Base-by-base conservation (phyloP, 208 protist genomes). In the Leishmania braziliensis region DNA sequence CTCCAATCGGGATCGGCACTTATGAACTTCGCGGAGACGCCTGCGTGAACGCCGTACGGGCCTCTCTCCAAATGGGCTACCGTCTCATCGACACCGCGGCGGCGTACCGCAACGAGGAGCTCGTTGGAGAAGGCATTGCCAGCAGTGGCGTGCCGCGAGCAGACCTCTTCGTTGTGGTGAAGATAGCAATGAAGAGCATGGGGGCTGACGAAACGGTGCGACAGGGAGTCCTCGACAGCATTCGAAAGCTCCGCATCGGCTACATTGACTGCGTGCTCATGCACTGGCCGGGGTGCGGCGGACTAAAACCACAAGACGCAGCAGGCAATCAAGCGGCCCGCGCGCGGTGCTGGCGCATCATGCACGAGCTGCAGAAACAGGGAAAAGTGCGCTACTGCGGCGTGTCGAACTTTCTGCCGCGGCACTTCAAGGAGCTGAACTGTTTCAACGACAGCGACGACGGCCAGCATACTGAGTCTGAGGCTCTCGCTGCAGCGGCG, bases 61-160 rank as follows among this genome's bases (percentile, higher is more conserved):
- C 69, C 0, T 93, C 92, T 12, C 83, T 98, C 50, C 81, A 85
- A 63, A 73, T 89, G 36, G 95, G 95, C 58, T 96, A 92, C 79
- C 93, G 95, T 18, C 90, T 95, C 5, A 85, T 98, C 70, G 95
- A 98, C 86, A 98, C 95, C 18, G 95, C 93, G 0, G 90, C 93
- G 1, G 89, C 73, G 6, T 98, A 98, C 80, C 85, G 82, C 50
- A 98, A 98, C 71, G 93, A 96, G 70, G 88, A 89, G 14, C 73
- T 86, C 20, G 95, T 97, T 33, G 95, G 90, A 5, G 81, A 83
- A 29, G 95, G 84, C 65, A 95, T 96, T 50, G 29, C 16, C 18
- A 85, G 66, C 56, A 95, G 92, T 72, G 92, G 93, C 54, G 84
- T 95, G 14, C 78, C 87, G 2, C 91, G 93, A 5, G 73, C 69